Percentiles rank a stretch among this genome's conserved stretches.
These are phyloP conservation scores for Ustilago esculenta DNA, from an alignment of 1,284 basidiomycete species.

Conservation along the genomic window DNA sequence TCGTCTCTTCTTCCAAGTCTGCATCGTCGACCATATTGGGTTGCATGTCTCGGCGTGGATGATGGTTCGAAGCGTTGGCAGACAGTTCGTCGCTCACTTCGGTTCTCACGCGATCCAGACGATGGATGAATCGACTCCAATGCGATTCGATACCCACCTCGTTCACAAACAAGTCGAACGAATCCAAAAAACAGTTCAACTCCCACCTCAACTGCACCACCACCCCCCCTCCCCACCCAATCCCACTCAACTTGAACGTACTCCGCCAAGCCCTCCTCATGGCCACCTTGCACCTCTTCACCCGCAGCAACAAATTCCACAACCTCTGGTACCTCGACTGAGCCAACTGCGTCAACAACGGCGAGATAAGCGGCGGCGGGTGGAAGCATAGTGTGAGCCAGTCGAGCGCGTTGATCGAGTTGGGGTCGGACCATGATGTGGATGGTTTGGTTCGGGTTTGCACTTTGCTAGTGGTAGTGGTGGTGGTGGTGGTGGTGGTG, in stretches of 20 bases:
- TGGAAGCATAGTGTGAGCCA: slow-evolving; percentile 57
- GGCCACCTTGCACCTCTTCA: slow-evolving; percentile 48
- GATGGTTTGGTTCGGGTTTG: too few relatives aligned
- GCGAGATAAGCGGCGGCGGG: slow-evolving; percentile 54
- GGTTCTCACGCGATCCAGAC: slow-evolving; percentile 21
- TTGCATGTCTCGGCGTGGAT: too few relatives aligned
- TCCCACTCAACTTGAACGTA: slow-evolving; percentile 36
- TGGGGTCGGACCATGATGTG: slow-evolving; percentile 50
- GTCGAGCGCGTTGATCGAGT: slow-evolving; percentile 51
- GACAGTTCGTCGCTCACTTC: slow-evolving; percentile 35
- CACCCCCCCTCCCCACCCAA: slow-evolving; percentile 11
- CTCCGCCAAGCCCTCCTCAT: slow-evolving; percentile 27
- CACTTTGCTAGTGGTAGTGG: too few relatives aligned
- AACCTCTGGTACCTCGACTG: slow-evolving; percentile 48
- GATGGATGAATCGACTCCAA: slow-evolving; percentile 36
- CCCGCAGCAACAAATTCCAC: slow-evolving; percentile 50
- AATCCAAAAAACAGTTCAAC: slow-evolving; percentile 28
- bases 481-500: too few relatives aligned
- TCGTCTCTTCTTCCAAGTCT: slow-evolving; percentile 31
- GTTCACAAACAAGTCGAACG: slow-evolving; percentile 25
- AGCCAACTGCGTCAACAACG: slow-evolving; percentile 47
- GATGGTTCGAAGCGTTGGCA: background rate
- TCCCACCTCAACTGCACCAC: slow-evolving; percentile 39
- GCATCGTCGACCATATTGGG: slow-evolving; percentile 9
- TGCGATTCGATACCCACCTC: slow-evolving; percentile 39